Base-by-base conservation (phyloP, 2,329 filamentous ascomycete genomes). In the Pseudocercospora cruenta region DNA sequence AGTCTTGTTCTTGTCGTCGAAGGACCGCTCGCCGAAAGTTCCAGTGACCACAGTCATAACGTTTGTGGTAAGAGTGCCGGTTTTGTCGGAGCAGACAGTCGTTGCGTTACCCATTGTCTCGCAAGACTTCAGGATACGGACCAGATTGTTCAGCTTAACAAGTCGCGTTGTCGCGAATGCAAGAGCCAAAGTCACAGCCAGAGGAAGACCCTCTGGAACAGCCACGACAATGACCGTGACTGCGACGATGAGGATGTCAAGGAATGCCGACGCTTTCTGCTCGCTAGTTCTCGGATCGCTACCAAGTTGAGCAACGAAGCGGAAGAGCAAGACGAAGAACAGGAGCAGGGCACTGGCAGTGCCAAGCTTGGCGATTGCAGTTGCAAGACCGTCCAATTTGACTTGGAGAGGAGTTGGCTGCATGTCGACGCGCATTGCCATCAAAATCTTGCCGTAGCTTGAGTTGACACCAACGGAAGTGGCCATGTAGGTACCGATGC, bases 301-400 rank as follows among this genome's bases (percentile, higher is more conserved):
- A 4, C 85, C 84, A 2, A 96, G 84, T 10, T 87, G 81, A 59
- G 88, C 92, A 5, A 95, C 82, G 76, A 96, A 97, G 73, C 92
- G 87, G 80, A 97, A 93, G 74, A 96, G 88, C 21, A 97, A 84
- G 58, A 96, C 91, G 58, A 94, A 84, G 80, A 97, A 97, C 58
- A 97, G 83, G 10, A 94, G 78, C 14, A 95, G 82, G 71, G 91
- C 92, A 58, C 93, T 91, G 66, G 87, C 88, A 76, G 92, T 92
- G 79, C 89, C 89, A 47, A 91, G 83, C 74, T 91, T 91, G 21
- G 89, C 89, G 72, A 94, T 93, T 73, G 93, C 91, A 72, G 92
- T 91, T 6, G 91, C 91, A n/a, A 94, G 82, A 4, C 88, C 83
- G 69, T 93, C 92, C 63, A 94, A 82, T 78, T 93, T 94, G 6